A percentile compares a stretch with the other conserved stretches of the same genome.
phyloP scores from a whole-genome alignment of 441 rosid species.

The Croton setiger region DNA sequence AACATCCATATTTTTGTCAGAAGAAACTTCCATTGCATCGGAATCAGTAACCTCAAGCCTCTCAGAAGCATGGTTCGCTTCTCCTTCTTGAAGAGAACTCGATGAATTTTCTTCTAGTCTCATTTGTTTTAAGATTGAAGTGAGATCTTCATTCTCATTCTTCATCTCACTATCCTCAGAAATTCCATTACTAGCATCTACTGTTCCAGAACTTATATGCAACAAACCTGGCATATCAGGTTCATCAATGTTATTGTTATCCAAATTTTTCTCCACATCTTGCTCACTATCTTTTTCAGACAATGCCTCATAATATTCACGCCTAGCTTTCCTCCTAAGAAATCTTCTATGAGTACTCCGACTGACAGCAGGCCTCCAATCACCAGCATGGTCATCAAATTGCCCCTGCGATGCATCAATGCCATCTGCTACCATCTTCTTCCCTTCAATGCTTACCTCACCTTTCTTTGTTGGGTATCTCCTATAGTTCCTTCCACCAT shows the following conservation, averaged over 20 bases:
- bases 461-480: constrained; percentile 51
- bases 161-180: constrained; percentile 30
- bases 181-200: constrained; percentile 21
- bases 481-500: constrained; percentile 38
- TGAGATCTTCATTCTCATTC: constrained; percentile 36
- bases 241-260: constrained; percentile 21
- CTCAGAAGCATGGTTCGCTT: constrained; percentile 19
- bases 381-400: constrained; percentile 51
- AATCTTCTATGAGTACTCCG: constrained; percentile 79
- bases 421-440: constrained; percentile 80
- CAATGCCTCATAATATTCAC: constrained; percentile 45
- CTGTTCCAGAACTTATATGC: constrained; percentile 26
- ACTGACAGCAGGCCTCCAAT: constrained; percentile 91
- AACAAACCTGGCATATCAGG: constrained; percentile 19
- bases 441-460: constrained; percentile 67
- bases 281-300: constrained; percentile 56
- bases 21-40: constrained; percentile 16
- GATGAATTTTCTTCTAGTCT: constrained; percentile 62
- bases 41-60: constrained; percentile 17
- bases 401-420: constrained; percentile 80
- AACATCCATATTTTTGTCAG: constrained; percentile 21
- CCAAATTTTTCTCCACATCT: constrained; percentile 40
- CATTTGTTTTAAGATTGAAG: constrained; percentile 52
- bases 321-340: constrained; percentile 71
- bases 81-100: constrained; percentile 37